Evolutionary conservation across 352 stramenopile genomes (phyloP).

Genomic region (Globisporangium ultimum): DNA sequence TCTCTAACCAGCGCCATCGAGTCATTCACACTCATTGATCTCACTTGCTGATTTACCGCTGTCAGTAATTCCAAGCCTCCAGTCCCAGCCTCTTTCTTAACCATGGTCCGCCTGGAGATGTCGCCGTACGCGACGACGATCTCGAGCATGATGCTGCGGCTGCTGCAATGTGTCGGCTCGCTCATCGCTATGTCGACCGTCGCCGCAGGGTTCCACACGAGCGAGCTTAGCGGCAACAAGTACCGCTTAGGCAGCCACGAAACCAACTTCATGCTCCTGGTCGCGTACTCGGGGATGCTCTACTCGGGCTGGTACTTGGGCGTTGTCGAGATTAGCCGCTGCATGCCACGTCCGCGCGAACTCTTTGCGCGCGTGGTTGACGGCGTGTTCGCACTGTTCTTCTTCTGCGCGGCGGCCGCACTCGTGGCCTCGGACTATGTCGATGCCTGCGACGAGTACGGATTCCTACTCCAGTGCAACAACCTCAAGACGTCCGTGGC

Average conservation of each 20-base stretch:
- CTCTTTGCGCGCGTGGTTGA: constrained; percentile 28
- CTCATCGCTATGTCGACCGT: constrained; percentile 19
- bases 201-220: constrained; percentile 9
- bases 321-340: constrained; percentile 29
- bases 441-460: constrained; percentile 28
- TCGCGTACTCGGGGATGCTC: constrained; percentile 26
- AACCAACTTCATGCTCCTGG: constrained; percentile 21
- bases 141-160: constrained; percentile 20
- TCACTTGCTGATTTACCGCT: background rate
- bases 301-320: constrained; percentile 21
- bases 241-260: constrained; percentile 15
- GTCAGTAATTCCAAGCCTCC: too few species aligned
- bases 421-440: constrained; percentile 28
- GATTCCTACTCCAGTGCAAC: constrained; percentile 26
- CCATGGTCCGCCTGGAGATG: constrained; percentile 12
- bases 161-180: constrained; percentile 26
- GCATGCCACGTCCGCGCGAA: constrained; percentile 18
- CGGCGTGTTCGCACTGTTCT: constrained; percentile 19
- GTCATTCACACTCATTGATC: too few species aligned
- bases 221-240: constrained; percentile 4
- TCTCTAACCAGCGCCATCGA: too few species aligned
- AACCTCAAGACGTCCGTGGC: constrained; percentile 33
- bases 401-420: constrained; percentile 23
- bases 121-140: constrained; percentile 25
- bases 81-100: too few species aligned